Base-by-base conservation (phyloP, 208 protist genomes). In the Entamoeba invadens region DNA sequence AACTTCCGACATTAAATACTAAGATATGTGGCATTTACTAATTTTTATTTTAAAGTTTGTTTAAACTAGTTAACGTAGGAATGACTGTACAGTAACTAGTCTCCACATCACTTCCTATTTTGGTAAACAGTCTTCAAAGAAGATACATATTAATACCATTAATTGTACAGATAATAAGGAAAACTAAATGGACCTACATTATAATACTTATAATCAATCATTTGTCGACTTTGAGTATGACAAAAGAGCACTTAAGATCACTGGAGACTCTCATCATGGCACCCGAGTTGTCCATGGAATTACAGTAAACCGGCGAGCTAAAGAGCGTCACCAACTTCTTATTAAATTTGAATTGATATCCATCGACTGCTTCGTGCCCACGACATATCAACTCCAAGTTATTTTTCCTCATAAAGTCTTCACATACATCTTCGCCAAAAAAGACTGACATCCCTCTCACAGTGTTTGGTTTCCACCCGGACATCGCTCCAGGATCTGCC, bases 271-370 rank as follows among this genome's bases (percentile, higher is more conserved):
- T 97, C 96, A 99, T 97, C 95, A 99, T 97, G 6, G 98, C 98
- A 31, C 98, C 99, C n/a, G 98, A 96, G 95, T 99, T 99, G 93
- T 99, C 98, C 96, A 99, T 99, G 95, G 99, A 98, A 93, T 92
- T 98, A 96, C 98, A 99, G 95, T 99, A 99, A 96, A 99, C 99
- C 45, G 99, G 99, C 1, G 99, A 99, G 2, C 97, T 99, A 95
- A 99, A 99, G 12, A 99, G 95, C 0, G 99, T 99, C 35, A 99
- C 98, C 91, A 99, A 97, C 94, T 98, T 97, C 38, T 99, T 96
- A 93, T 99, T 98, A 4, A 98, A 98, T 94, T 99, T 99, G 95
- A 99, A 99, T 93, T 99, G 98, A 95, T 99, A 99, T 4, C 98
- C 98, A 93, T 99, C 98, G 10, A 99, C 98, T 2, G 99, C 98